phyloP scores from a whole-genome alignment of 192 early-diverging fungal genomes.

The Coemansia sp. region DNA sequence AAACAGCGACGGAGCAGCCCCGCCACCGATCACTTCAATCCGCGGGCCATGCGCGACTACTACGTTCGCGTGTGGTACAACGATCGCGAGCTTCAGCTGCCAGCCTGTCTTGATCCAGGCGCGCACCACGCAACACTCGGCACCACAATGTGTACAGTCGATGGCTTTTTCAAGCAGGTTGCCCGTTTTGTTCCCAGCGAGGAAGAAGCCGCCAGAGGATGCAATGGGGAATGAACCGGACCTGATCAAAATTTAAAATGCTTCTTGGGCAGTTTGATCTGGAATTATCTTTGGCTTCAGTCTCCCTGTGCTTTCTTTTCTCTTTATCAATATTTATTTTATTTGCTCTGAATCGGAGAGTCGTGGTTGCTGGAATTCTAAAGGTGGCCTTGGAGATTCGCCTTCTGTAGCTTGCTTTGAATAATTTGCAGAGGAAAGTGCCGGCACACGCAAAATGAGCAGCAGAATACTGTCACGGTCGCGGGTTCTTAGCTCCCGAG shows the following conservation, averaged over 20 bases:
- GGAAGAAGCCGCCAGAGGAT: conserved; percentile 18
- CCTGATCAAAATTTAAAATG: not conserved
- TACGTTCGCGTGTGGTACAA: conserved; percentile 55
- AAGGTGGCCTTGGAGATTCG: not conserved
- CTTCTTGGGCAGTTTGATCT: not conserved
- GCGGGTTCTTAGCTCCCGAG: not conserved
- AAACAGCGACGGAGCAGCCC: not conserved
- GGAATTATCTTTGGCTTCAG: too few species aligned
- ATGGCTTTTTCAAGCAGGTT: conserved; percentile 53
- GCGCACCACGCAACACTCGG: conserved; percentile 46
- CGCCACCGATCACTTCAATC: conserved; percentile 9
- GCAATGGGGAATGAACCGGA: too few species aligned
- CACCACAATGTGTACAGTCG: conserved; percentile 43
- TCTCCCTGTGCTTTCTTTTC: not conserved
- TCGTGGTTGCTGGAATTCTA: not conserved
- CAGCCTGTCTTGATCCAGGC: conserved; percentile 48
- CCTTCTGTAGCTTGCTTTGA: not conserved
- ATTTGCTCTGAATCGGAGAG: not conserved
- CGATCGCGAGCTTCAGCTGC: conserved; percentile 39
- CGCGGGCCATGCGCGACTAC: conserved; percentile 41
- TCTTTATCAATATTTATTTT: not conserved
- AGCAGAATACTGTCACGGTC: not conserved
- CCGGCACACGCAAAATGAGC: not conserved
- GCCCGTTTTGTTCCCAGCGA: conserved; percentile 38
- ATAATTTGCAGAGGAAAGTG: not conserved